Evolutionary conservation across 2,329 filamentous ascomycete species (phyloP).

Genomic region (Ophiostoma triangulosporum): DNA sequence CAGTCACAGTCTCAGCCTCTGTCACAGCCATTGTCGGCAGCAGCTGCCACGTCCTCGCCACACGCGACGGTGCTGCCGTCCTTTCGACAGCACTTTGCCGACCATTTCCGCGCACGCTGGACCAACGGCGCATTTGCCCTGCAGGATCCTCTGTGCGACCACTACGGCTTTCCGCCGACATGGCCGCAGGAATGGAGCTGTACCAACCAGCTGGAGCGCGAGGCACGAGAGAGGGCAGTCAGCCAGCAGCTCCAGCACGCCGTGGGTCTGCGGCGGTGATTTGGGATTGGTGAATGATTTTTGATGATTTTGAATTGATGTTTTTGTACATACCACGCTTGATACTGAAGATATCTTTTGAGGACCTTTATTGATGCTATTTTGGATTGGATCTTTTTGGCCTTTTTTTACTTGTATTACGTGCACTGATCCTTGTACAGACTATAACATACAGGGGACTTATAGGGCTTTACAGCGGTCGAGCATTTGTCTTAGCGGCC

Average conservation of each 20-base stretch:
- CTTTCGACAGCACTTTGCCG: background rate
- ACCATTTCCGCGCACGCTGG: background rate
- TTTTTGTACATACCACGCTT: no score
- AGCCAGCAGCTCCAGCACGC: slow-evolving; percentile 2
- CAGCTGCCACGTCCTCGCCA: background rate
- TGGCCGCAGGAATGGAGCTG: slow-evolving; percentile 10
- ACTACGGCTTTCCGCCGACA: slow-evolving; percentile 6
- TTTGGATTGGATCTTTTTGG: no score
- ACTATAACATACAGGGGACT: no score
- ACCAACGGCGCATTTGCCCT: slow-evolving; percentile 1
- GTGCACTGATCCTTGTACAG: no score
- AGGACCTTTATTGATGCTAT: no score
- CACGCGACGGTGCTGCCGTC: background rate
- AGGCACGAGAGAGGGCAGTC: background rate
- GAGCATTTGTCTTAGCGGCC: no score
- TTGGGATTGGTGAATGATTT: background rate
- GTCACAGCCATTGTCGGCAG: background rate
- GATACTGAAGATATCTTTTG: no score
- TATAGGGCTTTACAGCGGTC: no score
- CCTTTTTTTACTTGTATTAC: no score
- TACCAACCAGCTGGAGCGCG: slow-evolving; percentile 10
- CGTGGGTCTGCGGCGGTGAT: background rate
- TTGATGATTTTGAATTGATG: no score
- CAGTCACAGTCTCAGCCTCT: no score
- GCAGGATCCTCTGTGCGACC: slow-evolving; percentile 3